phyloP scores from a whole-genome alignment of 495 filamentous ascomycete genomes.

The Penicillium dipodomyicola region DNA sequence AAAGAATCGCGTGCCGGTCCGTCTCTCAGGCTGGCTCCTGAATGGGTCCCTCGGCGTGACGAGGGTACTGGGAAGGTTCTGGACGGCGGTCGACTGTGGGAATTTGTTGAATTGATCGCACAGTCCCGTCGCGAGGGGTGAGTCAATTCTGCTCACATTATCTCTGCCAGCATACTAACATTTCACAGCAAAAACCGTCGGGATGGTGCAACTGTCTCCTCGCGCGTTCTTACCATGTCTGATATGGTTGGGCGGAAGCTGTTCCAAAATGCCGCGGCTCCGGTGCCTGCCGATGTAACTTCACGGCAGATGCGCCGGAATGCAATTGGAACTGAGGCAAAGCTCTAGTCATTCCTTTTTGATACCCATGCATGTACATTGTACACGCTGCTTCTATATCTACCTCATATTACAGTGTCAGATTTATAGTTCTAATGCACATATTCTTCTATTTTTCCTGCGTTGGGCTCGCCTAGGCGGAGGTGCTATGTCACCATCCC shows the following conservation, averaged over 20 bases:
- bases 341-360: slow-evolving; percentile 25
- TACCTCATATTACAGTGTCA: background rate
- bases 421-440: background rate
- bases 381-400: background rate
- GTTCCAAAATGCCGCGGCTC: slow-evolving; percentile 38
- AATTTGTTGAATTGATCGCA: slow-evolving; percentile 85
- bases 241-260: slow-evolving; percentile 56
- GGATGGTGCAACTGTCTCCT: slow-evolving; percentile 85
- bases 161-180: background rate
- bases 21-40: slow-evolving; percentile 64
- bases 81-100: slow-evolving; percentile 75
- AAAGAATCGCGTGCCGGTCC: slow-evolving; percentile 54
- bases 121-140: slow-evolving; percentile 79
- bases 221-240: slow-evolving; percentile 74
- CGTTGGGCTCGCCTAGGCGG: too few species aligned
- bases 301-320: slow-evolving; percentile 41
- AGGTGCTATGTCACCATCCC: too few species aligned
- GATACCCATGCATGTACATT: slow-evolving; percentile 8
- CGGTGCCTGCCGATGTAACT: slow-evolving; percentile 34
- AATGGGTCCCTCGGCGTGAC: slow-evolving; percentile 76
- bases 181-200: slow-evolving; percentile 71
- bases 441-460: background rate
- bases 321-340: slow-evolving; percentile 35
- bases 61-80: slow-evolving; percentile 56
- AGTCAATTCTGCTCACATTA: slow-evolving; percentile 13